These are phyloP conservation scores for Salix dunnii DNA, from an alignment of 345 rosid genomes.

Conservation along the genomic window DNA sequence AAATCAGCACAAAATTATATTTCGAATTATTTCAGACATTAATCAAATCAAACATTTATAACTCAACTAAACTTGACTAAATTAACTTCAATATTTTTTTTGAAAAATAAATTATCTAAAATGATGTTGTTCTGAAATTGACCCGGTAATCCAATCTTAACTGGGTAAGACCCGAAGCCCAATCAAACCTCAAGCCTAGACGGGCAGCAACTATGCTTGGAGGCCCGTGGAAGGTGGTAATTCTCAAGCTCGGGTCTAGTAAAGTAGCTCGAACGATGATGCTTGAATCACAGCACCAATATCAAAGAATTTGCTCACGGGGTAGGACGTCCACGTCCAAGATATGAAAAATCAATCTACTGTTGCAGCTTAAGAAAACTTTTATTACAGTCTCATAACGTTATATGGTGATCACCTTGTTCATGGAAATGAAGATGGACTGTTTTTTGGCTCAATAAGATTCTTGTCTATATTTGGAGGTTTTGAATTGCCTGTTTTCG, in stretches of 20 bases:
- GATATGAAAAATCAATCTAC: slow-evolving; percentile 36
- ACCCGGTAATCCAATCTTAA: too few relatives aligned
- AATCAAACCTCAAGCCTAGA: too few relatives aligned
- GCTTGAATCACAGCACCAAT: slow-evolving; percentile 56
- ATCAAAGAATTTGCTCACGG: slow-evolving; percentile 98
- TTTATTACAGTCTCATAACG: neutral
- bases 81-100: too few relatives aligned
- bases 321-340: slow-evolving; percentile 90
- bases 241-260: neutral
- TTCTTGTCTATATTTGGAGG: neutral
- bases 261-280: neutral
- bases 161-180: too few relatives aligned
- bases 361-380: slow-evolving; percentile 29
- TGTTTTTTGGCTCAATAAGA: slow-evolving; percentile 29
- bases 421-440: slow-evolving; percentile 55
- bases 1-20: too few relatives aligned
- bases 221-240: neutral
- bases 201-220: neutral
- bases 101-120: too few relatives aligned
- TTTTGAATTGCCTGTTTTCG: neutral
- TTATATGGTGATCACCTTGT: neutral
- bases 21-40: too few relatives aligned
- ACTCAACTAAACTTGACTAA: too few relatives aligned
- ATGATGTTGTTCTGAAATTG: too few relatives aligned
- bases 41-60: too few relatives aligned